Conservation (phyloP, 1,284 basidiomycete species). For the Moesziomyces antarcticus region DNA sequence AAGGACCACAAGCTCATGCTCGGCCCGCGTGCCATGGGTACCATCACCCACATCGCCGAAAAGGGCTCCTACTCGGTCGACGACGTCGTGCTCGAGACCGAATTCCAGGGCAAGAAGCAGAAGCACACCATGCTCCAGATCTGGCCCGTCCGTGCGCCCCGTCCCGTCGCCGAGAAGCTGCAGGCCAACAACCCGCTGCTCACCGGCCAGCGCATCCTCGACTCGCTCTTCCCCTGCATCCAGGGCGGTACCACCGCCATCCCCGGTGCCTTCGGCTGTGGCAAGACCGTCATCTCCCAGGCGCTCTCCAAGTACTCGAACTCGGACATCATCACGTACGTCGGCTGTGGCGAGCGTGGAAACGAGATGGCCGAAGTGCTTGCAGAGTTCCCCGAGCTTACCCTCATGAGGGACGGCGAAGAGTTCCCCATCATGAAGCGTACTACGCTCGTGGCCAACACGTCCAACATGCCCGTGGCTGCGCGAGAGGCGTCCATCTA, state of each 20-base stretch:
- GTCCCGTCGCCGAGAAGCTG: conserved; percentile 92
- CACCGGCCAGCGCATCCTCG: conserved; percentile 96
- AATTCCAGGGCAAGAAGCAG: conserved; percentile 94
- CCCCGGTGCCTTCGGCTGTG: conserved; percentile 97
- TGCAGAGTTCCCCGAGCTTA: conserved; percentile 94
- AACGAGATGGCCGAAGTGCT: conserved; percentile 97
- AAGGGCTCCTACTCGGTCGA: conserved; percentile 93
- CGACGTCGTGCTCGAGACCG: conserved; percentile 94
- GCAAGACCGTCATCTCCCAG: conserved; percentile 68
- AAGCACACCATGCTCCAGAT: conserved; percentile 96
- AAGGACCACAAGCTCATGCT: conserved; percentile 98
- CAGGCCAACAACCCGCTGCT: conserved; percentile 91
- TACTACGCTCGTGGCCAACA: conserved; percentile 98
- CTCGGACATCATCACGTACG: conserved; percentile 99
- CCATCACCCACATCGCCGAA: conserved; percentile 91
- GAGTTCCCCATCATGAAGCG: conserved; percentile 99
- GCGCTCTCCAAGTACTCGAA: conserved; percentile 99
- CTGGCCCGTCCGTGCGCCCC: conserved; percentile 98
- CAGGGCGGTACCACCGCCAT: conserved; percentile 99
- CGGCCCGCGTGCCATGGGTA: conserved; percentile 90
- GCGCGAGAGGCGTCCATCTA: conserved; percentile 99
- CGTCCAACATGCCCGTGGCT: conserved; percentile 99
- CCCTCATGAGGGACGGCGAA: conserved; percentile 86
- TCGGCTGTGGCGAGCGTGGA: conserved; percentile 78
- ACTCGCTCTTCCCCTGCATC: conserved; percentile 97